Evolutionary conservation across 2,329 filamentous ascomycete species (phyloP).

Genomic region (Fusarium nanum): DNA sequence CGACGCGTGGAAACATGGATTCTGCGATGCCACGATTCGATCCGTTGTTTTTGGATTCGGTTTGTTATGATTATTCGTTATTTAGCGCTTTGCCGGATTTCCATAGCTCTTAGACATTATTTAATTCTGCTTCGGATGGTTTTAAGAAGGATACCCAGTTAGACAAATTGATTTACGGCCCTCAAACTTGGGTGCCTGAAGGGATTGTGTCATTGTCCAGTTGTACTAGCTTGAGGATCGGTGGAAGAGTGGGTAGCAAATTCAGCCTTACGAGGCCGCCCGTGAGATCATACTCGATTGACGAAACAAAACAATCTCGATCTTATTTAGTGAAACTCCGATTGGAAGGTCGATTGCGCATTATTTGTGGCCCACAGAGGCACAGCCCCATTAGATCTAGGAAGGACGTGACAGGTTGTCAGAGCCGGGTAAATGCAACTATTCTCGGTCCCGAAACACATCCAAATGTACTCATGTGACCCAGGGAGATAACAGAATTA

Average conservation of each 20-base stretch:
- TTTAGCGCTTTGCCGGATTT: conserved; percentile 24
- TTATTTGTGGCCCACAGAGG: background rate
- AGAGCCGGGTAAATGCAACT: background rate
- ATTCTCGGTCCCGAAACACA: background rate
- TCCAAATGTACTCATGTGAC: accelerated
- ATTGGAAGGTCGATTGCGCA: background rate
- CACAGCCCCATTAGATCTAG: background rate
- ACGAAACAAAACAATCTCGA: background rate
- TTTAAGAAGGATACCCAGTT: conserved; percentile 13
- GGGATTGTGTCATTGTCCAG: background rate
- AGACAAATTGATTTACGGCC: background rate
- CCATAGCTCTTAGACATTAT: conserved; percentile 13
- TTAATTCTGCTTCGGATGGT: background rate
- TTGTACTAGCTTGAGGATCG: too few species aligned
- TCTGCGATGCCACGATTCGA: conserved; percentile 9
- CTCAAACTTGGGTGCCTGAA: background rate
- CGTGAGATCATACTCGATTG: background rate
- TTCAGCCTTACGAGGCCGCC: background rate
- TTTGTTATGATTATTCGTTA: conserved; percentile 25
- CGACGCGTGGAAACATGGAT: conserved; percentile 1
- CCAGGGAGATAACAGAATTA: background rate
- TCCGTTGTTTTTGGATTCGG: conserved; percentile 18
- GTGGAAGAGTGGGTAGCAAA: background rate
- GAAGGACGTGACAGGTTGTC: background rate
- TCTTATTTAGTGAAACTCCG: background rate